phyloP scores from a whole-genome alignment of 1,139 yeast species.

The Pichia sp. region DNA sequence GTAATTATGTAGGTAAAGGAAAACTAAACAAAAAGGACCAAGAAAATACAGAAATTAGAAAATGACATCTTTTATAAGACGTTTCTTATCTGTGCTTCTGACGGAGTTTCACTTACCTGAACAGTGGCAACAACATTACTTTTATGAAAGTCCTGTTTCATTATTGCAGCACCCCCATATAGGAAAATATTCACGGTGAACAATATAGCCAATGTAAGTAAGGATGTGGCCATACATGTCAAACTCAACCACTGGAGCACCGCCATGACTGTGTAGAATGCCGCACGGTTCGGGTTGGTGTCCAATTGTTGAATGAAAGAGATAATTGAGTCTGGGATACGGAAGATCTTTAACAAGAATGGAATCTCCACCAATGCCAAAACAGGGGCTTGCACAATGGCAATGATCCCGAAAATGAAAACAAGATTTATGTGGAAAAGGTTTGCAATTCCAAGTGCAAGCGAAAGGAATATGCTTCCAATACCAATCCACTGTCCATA shows the following conservation, averaged over 20 bases:
- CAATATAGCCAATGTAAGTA: conserved; percentile 78
- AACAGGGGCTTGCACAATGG: conserved; percentile 78
- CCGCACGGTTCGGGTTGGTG: conserved; percentile 61
- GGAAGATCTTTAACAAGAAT: conserved; percentile 81
- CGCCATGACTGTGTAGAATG: conserved; percentile 63
- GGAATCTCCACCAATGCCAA: conserved; percentile 89
- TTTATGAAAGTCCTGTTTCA: conserved; percentile 77
- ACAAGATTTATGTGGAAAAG: conserved; percentile 80
- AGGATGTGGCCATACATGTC: conserved; percentile 69
- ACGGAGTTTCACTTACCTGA: conserved; percentile 31
- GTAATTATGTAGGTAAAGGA: background rate
- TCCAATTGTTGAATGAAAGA: conserved; percentile 65
- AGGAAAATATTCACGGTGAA: conserved; percentile 64
- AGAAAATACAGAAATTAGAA: too few species aligned
- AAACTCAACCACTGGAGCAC: conserved; percentile 80
- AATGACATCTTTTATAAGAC: conserved; percentile 21
- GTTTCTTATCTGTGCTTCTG: conserved; percentile 33
- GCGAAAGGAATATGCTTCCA: conserved; percentile 66
- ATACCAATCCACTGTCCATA: conserved; percentile 77
- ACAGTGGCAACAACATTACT: conserved; percentile 34
- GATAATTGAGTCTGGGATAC: conserved; percentile 83
- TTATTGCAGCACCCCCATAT: conserved; percentile 73
- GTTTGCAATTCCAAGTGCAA: conserved; percentile 90
- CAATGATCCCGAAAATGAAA: conserved; percentile 76
- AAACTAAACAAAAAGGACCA: too few species aligned